Percentiles rank a stretch among this genome's conserved stretches.
Conservation (phyloP, 495 filamentous ascomycete genomes). For the Lasiosphaeriaceae sp. region DNA sequence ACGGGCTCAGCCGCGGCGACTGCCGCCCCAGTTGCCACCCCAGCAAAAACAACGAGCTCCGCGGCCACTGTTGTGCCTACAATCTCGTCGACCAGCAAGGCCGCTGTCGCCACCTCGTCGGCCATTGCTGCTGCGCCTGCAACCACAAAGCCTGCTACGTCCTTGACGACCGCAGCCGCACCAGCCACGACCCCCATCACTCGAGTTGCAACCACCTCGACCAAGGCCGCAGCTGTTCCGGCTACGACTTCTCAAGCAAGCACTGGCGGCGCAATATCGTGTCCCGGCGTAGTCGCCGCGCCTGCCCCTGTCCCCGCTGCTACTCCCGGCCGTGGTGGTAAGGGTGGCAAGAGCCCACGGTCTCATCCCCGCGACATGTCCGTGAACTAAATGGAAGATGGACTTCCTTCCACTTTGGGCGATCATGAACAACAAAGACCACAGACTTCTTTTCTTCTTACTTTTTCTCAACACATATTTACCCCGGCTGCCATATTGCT, state of each 20-base stretch:
- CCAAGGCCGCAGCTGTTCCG: neutral
- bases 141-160: constrained; percentile 1
- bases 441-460: too few species aligned
- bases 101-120: neutral
- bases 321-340: too few species aligned
- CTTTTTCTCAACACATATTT: too few species aligned
- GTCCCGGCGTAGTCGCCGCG: too few species aligned
- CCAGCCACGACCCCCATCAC: too few species aligned
- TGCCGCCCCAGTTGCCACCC: neutral
- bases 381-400: too few species aligned
- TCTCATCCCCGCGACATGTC: too few species aligned
- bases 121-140: constrained; percentile 3
- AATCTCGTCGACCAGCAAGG: neutral
- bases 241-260: neutral
- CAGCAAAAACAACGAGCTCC: neutral
- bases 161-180: neutral
- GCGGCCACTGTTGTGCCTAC: neutral
- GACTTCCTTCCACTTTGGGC: too few species aligned
- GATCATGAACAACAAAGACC: too few species aligned
- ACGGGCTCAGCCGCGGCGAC: constrained; percentile 2
- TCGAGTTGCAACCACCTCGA: neutral
- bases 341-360: too few species aligned
- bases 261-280: neutral
- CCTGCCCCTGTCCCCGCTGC: too few species aligned
- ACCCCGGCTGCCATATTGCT: too few species aligned